Evolutionary conservation across 768 basidiomycete genomes (phyloP), one percentile per base, ranked within the genome.

Genomic region (Naganishia antarctica): DNA sequence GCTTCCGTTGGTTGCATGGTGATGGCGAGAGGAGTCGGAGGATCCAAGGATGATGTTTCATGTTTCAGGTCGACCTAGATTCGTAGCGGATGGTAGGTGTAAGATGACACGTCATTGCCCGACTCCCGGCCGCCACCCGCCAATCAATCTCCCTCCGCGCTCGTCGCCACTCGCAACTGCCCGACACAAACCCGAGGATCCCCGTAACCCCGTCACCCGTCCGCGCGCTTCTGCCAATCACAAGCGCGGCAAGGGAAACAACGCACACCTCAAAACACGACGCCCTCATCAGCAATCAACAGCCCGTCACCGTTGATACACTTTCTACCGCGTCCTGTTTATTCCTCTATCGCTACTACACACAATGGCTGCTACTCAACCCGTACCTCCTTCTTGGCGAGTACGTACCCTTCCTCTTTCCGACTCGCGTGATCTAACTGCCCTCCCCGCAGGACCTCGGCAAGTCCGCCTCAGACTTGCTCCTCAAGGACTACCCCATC

Each of bases 381-480:
- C n/a, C n/a, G n/a, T 37, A 37, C 34, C 34, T 15, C 7, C 34
- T 7, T 15, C 34, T 37, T 57, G 28, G 53, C 53, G 37, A 34
- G 34, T 57, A 57, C 53, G 15, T 34, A 57, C 37, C 41, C 49
- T 63, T 29, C 62, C 62, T 37, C 62, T 50, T 51, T 34, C 37
- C 12, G 18, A 11, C 7, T 16, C 2, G 31, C 4, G 4, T 31
- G 2, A 51, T 9, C 18, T n/a, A 51, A 5, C 28, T 31, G 53
- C 26, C 29, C 45, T 43, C 44, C 44, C n/a, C 29, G 51, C 48
- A 76, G 75, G 75, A 76, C 70, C 67, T 76, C 69, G 94, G 94
- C 80, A 98, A 97, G 85, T 92, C 91, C 70, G 90, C 91, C 80
- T 90, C 86, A 74, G 94, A 98, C 84, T 81, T 98, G 68, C 83